Conservation (phyloP, 2,329 filamentous ascomycete genomes). For the Fusarium burgessii region DNA sequence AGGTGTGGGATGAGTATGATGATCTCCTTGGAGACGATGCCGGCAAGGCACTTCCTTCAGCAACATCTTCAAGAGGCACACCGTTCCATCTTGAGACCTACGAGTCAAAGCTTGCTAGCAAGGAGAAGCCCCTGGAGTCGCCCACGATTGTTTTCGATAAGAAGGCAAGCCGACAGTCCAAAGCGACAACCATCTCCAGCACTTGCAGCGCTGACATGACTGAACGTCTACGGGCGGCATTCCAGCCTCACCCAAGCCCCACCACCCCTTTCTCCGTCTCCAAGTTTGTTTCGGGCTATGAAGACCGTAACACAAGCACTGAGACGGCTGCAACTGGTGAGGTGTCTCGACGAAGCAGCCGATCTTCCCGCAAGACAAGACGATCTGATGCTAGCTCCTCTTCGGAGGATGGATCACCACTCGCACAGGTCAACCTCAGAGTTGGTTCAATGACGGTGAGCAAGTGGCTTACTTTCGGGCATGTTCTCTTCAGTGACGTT, state of each 20-base stretch:
- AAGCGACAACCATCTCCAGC: conserved; percentile 60
- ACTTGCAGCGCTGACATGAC: conserved; percentile 67
- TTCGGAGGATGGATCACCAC: conserved; percentile 70
- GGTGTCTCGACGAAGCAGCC: conserved; percentile 46
- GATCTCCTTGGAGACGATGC: conserved; percentile 80
- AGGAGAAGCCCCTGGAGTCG: conserved; percentile 59
- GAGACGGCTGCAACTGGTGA: conserved; percentile 47
- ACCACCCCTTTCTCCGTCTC: conserved; percentile 58
- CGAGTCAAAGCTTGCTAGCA: conserved; percentile 53
- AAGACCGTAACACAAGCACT: conserved; percentile 38
- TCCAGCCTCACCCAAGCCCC: conserved; percentile 58
- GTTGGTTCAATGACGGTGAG: conserved; percentile 86
- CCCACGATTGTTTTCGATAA: conserved; percentile 57
- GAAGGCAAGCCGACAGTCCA: conserved; percentile 51
- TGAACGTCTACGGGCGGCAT: conserved; percentile 62
- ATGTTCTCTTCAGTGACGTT: conserved; percentile 84
- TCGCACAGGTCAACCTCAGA: conserved; percentile 79
- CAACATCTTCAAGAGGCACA: conserved; percentile 67
- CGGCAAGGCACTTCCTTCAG: conserved; percentile 60
- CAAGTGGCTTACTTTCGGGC: conserved; percentile 88
- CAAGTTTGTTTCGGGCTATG: conserved; percentile 52
- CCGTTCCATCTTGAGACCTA: conserved; percentile 69
- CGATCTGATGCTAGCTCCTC: conserved; percentile 61
- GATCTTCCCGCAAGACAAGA: conserved; percentile 51
- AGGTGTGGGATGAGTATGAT: conserved; percentile 95